These are phyloP conservation scores for Fusarium protoensiforme DNA, from an alignment of 2,329 filamentous ascomycete genomes.

Conservation along the genomic window DNA sequence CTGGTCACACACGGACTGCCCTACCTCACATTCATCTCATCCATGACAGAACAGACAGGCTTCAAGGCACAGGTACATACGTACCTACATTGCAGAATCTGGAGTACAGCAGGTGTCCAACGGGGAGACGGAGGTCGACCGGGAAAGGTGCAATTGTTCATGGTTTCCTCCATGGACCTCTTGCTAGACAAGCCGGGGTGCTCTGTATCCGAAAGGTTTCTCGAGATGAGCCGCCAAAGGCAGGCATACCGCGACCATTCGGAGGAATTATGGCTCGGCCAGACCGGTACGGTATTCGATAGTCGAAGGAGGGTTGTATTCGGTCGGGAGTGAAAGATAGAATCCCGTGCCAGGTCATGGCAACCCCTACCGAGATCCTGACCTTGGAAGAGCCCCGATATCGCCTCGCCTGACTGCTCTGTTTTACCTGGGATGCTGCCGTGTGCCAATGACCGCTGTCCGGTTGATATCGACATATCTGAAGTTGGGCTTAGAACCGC, in stretches of 20 bases:
- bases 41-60: not conserved
- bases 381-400: conserved; percentile 2
- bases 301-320: not conserved
- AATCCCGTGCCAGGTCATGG: conserved; percentile 1
- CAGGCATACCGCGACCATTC: not conserved
- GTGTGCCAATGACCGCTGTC: conserved; percentile 1
- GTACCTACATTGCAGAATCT: conserved; percentile 10
- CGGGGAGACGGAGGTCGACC: conserved; percentile 8
- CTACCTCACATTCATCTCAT: conserved; percentile 13
- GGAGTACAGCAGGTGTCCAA: not conserved
- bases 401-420: conserved; percentile 11
- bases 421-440: conserved; percentile 5
- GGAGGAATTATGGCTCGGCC: conserved; percentile 1
- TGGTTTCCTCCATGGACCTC: not conserved
- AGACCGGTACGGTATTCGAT: conserved; percentile 3
- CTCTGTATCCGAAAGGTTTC: not conserved
- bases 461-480: conserved; percentile 17
- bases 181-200: conserved; percentile 3
- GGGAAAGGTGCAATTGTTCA: not conserved
- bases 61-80: not conserved
- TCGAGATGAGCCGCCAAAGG: not conserved
- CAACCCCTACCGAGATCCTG: conserved; percentile 3
- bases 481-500: not conserved
- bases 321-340: conserved; percentile 2
- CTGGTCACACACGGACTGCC: conserved; percentile 25